phyloP scores from a whole-genome alignment of 2,329 filamentous ascomycete genomes.

The Drechslera avenae region DNA sequence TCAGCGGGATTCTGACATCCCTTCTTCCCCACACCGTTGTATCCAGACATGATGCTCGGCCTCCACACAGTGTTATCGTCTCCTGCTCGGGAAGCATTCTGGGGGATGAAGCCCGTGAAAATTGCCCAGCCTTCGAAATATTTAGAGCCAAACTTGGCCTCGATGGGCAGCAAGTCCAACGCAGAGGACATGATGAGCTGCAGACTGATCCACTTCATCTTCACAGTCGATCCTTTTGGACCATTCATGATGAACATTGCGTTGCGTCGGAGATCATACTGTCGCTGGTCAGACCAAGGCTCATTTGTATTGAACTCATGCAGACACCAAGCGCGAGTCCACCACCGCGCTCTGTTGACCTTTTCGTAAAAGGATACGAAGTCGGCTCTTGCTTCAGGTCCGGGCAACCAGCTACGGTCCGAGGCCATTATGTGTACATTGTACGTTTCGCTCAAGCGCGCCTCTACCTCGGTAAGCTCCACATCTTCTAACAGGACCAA shows the following conservation, averaged over 20 bases:
- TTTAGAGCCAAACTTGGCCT: neutral
- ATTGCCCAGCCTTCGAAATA: neutral
- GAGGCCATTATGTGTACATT: neutral
- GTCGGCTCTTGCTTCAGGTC: neutral
- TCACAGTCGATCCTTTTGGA: constrained; percentile 12
- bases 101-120: neutral
- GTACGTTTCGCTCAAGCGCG: constrained; percentile 5
- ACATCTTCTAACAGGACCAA: constrained; percentile 23
- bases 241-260: constrained; percentile 24
- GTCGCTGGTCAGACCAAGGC: constrained; percentile 16
- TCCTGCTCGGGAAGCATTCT: neutral
- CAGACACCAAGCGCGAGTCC: constrained; percentile 23
- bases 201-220: constrained; percentile 20
- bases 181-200: constrained; percentile 6
- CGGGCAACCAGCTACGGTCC: neutral
- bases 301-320: constrained; percentile 25
- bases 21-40: constrained; percentile 14
- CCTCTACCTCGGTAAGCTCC: constrained; percentile 11
- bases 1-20: constrained; percentile 17
- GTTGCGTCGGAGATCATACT: constrained; percentile 10
- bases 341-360: constrained; percentile 17
- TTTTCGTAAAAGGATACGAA: constrained; percentile 14
- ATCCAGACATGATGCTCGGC: constrained; percentile 18
- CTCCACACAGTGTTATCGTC: neutral
- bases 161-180: neutral